Conservation (phyloP, 78 protist genomes). For the Paulinella micropora region DNA sequence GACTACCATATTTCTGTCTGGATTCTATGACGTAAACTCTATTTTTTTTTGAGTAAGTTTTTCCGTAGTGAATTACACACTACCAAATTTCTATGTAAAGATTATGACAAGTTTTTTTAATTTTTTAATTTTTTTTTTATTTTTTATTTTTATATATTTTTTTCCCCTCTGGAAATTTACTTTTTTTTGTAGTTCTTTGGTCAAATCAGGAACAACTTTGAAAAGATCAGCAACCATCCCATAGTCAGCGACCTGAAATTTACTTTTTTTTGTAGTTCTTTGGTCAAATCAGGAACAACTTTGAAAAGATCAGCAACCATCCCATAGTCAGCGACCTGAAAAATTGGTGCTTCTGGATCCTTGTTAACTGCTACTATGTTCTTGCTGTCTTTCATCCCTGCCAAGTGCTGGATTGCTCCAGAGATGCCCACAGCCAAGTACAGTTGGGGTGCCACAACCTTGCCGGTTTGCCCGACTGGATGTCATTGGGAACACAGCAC, state of each 20-base stretch:
- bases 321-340: slow-evolving; percentile 66
- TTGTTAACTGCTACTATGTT: slow-evolving; percentile 84
- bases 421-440: slow-evolving; percentile 90
- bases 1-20: too few species aligned
- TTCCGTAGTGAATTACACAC: too few species aligned
- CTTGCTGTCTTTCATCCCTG: slow-evolving; percentile 96
- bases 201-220: slow-evolving; percentile 62
- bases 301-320: slow-evolving; percentile 70
- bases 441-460: slow-evolving; percentile 91
- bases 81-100: too few species aligned
- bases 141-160: too few species aligned
- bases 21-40: too few species aligned
- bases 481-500: slow-evolving; percentile 79
- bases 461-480: slow-evolving; percentile 93
- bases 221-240: slow-evolving; percentile 75
- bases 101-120: too few species aligned
- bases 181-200: too few species aligned
- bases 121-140: too few species aligned
- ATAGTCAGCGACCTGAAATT: slow-evolving; percentile 60
- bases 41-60: too few species aligned
- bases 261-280: too few species aligned
- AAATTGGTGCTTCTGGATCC: slow-evolving; percentile 4
- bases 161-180: too few species aligned
- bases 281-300: slow-evolving; percentile 65
- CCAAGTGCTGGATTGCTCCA: slow-evolving; percentile 80